phyloP scores from a whole-genome alignment of 1,284 basidiomycete species.

The Fomitopsis palustris region DNA sequence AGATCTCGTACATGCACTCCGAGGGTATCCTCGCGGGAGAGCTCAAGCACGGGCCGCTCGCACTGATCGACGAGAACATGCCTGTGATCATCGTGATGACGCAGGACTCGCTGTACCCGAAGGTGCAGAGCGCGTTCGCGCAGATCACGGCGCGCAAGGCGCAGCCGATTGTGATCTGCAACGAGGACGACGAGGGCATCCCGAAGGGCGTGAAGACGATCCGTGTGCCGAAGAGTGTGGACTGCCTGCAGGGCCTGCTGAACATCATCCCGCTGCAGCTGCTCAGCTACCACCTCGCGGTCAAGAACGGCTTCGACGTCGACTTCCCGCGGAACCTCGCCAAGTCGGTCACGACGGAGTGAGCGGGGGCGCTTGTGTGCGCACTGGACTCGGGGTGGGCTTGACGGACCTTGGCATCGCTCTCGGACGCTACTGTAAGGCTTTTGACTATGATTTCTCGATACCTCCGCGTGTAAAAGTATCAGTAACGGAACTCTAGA shows the following conservation, averaged over 20 bases:
- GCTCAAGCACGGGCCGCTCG: conserved; percentile 97
- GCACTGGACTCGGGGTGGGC: not conserved
- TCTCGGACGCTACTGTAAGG: conserved; percentile 1
- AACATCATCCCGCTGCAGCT: conserved; percentile 98
- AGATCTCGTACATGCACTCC: conserved; percentile 93
- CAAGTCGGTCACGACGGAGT: conserved; percentile 83
- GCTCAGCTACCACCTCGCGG: conserved; percentile 94
- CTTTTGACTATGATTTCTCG: not conserved
- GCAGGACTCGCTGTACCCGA: conserved; percentile 96
- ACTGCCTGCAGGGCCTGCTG: conserved; percentile 93
- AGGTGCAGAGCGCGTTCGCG: conserved; percentile 93
- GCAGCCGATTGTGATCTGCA: conserved; percentile 93
- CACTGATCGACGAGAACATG: conserved; percentile 97
- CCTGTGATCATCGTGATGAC: conserved; percentile 99
- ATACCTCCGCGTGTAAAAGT: conserved; percentile 2
- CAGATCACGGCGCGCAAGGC: conserved; percentile 98
- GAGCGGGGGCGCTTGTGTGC: conserved; percentile 26
- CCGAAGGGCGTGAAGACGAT: conserved; percentile 79
- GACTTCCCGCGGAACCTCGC: conserved; percentile 98
- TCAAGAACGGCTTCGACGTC: conserved; percentile 95
- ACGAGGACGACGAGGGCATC: conserved; percentile 88
- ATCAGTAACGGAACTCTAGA: not conserved
- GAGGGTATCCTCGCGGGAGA: conserved; percentile 97
- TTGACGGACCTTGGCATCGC: conserved; percentile 2
- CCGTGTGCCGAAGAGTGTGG: conserved; percentile 91